Base-by-base conservation (phyloP, 371 early-diverging fungal species). In the Funneliformis caledonium region DNA sequence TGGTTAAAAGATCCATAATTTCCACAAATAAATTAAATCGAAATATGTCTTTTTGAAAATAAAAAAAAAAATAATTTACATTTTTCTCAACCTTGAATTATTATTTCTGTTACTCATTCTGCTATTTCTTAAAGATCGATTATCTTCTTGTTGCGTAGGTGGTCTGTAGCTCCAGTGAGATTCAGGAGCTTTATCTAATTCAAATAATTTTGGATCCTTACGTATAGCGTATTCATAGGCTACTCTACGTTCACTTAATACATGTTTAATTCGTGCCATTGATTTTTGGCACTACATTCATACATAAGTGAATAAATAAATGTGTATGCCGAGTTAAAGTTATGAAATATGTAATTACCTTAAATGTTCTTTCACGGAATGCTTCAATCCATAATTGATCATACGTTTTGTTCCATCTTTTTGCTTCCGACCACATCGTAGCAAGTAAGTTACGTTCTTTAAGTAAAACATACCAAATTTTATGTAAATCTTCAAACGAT, bases 401-500 rank as follows among this genome's bases (percentile, higher is more conserved):
- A 43, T 85, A 83, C 42, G 84, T 82, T 60, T 96, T 85, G 26
- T 88, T 87, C 82, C 94, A 90, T 70, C 96, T 90, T 59, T 87
- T 87, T 14, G 95, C 93, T 87, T 97, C 97, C 80, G 91, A 94
- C 81, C 88, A 88, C 82, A 98, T 98, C 60, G 95, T 94, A 33
- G 94, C 92, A 76, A 98, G 89, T 79, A 95, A 76, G 83, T 98
- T 98, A 84, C 95, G 94, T 87, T 98, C 98, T 88, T 97, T 97
- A 76, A 97, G 88, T 84, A 97, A 91, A 48, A 97, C 92, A 83
- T 93, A 94, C 99, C 99, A 98, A 82, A 98, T 88, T 85, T 94
- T 95, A 88, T 98, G 99, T 81, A 98, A 89, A 86, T 98, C 99
- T 43, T 98, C 97, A 88, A 97, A 98, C 43, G 94, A 94, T 88